Base-by-base conservation (phyloP, 1,139 yeast genomes). In the Taphrina sp. region DNA sequence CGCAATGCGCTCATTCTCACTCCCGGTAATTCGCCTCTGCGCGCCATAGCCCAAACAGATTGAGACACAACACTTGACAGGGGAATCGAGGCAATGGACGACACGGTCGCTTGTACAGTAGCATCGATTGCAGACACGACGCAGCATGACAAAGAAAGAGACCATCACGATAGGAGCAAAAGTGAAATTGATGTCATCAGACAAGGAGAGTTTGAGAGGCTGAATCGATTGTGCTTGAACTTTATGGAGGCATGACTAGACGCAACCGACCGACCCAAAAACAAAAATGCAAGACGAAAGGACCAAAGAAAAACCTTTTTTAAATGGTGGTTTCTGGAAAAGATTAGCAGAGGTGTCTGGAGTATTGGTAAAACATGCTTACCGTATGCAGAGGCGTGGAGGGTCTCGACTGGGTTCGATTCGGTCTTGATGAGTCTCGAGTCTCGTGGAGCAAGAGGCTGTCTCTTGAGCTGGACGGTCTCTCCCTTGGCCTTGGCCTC, bases 331-430 rank as follows among this genome's bases (percentile, higher is more conserved):
- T 43, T 43, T 43, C 47, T 43, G 20, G 4, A 26, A 7, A 26
- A 26, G 10, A 12, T 26, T 26, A 26, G 31, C 12, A n/a, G n/a
- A n/a, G n/a, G n/a, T n/a, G n/a, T n/a, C n/a, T n/a, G n/a, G n/a
- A n/a, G n/a, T n/a, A n/a, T n/a, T n/a, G n/a, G n/a, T n/a, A n/a
- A n/a, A n/a, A n/a, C n/a, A n/a, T n/a, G 89, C 74, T 97, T 92
- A 83, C 94, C 99, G 85, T 92, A 92, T 74, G 98, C 85, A 79
- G 88, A 92, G 77, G 98, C 97, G 74, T 96, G 94, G 78, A 92
- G 85, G 71, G 96, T 90, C 78, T 90, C 95, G 71, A 97, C 96
- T 70, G 81, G 78, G 79, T 84, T 83, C 72, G 82, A 82, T 72
- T 77, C 80, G 65, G 87, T 78, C 64, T 90, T 74, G 72, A 92